Percentiles rank a stretch among this genome's conserved stretches.
These are phyloP conservation scores for Rosa chinensis DNA, from an alignment of 306 rosid genomes.

Conservation along the genomic window DNA sequence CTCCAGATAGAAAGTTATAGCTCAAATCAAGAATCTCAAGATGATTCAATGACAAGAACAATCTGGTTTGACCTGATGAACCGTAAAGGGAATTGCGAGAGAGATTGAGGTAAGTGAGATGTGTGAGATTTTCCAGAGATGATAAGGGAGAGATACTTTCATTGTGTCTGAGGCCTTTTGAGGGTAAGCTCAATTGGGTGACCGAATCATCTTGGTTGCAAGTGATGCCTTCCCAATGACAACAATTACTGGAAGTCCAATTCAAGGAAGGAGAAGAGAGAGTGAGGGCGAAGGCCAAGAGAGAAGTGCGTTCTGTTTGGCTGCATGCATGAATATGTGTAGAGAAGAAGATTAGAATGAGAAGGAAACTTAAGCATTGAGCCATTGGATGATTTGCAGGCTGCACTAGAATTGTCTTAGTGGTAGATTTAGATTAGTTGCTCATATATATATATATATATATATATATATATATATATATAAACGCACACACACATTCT, in stretches of 20 bases:
- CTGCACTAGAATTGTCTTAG: no score
- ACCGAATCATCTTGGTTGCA: neutral
- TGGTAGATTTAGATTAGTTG: no score
- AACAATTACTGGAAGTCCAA: constrained; percentile 1
- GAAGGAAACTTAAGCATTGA: neutral
- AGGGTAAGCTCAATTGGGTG: neutral
- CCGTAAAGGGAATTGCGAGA: neutral
- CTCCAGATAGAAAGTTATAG: neutral
- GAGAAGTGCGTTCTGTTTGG: neutral
- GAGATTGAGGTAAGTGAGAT: neutral
- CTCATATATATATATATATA: no score
- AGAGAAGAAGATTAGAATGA: neutral
- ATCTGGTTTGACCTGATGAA: neutral
- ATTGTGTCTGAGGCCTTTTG: neutral
- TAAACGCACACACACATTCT: no score
- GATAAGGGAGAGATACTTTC: neutral
- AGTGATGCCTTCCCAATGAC: neutral
- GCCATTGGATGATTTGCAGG: neutral
- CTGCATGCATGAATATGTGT: neutral
- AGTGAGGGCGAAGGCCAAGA: neutral
- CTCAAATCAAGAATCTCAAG: neutral
- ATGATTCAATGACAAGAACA: neutral
- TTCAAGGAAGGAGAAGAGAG: neutral
- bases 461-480: no score
- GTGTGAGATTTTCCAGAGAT: neutral